Conservation (phyloP, 345 rosid genomes). For the Streptanthus diversifolius region DNA sequence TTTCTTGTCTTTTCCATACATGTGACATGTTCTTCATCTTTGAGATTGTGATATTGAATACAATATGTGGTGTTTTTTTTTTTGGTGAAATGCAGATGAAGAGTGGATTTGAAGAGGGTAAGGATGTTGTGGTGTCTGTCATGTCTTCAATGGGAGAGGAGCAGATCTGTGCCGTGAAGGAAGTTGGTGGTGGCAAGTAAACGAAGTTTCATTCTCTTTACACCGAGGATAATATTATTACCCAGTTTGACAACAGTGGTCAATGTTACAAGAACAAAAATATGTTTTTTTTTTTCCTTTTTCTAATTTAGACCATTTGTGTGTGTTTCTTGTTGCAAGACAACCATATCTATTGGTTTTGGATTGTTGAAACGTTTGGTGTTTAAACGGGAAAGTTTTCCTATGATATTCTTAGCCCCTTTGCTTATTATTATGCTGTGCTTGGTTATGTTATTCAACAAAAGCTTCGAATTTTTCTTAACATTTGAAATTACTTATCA, state of each 20-base stretch:
- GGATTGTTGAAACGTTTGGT: constrained; percentile 29
- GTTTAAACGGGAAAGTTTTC: constrained; percentile 18
- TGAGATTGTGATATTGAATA: neutral
- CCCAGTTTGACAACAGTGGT: constrained; percentile 21
- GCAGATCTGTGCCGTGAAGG: constrained; percentile 81
- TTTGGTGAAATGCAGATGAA: constrained; percentile 44
- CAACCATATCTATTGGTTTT: constrained; percentile 31
- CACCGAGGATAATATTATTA: constrained; percentile 15
- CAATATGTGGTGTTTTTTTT: neutral
- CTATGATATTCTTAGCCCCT: neutral
- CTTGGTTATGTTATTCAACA: neutral
- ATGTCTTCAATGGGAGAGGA: constrained; percentile 95
- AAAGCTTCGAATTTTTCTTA: too few relatives aligned
- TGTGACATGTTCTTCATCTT: neutral
- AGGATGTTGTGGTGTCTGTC: constrained; percentile 72
- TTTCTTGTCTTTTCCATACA: neutral
- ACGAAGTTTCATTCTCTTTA: constrained; percentile 13
- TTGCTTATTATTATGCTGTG: neutral
- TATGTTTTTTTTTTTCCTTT: constrained; percentile 9
- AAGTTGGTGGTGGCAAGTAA: constrained; percentile 61
- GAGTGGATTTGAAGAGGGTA: constrained; percentile 69
- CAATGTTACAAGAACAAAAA: constrained; percentile 19
- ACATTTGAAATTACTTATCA: neutral
- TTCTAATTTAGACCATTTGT: constrained; percentile 26
- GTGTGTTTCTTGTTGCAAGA: constrained; percentile 27